Conservation (phyloP, 2,329 filamentous ascomycete species). For the Juglanconis oblonga region DNA sequence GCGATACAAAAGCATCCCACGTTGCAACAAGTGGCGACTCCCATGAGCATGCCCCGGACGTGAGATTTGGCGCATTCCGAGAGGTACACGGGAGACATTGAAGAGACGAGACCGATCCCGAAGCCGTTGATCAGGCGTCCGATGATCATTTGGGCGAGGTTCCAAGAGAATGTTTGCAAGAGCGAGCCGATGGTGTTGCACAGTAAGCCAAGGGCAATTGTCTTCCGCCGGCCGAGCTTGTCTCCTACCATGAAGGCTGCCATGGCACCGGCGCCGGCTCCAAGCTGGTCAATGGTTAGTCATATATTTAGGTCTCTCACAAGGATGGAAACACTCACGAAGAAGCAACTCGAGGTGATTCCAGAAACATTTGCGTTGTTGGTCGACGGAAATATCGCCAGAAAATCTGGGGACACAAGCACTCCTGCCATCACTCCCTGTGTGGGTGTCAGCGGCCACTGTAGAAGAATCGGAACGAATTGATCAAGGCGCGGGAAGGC, state of each 20-base stretch:
- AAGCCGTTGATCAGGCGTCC: constrained; percentile 40
- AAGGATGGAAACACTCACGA: constrained; percentile 21
- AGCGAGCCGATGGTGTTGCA: constrained; percentile 33
- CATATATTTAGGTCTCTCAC: neutral
- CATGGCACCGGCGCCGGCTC: constrained; percentile 32
- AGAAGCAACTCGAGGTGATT: constrained; percentile 42
- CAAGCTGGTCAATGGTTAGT: constrained; percentile 23
- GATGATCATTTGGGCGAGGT: constrained; percentile 38
- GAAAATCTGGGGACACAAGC: constrained; percentile 38
- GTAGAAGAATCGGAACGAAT: neutral
- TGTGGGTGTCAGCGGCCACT: neutral
- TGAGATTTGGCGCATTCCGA: constrained; percentile 31
- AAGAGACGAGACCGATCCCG: constrained; percentile 33
- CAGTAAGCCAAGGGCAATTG: constrained; percentile 29
- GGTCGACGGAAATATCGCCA: constrained; percentile 34
- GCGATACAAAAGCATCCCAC: constrained; percentile 42
- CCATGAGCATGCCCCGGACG: constrained; percentile 43
- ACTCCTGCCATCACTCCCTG: constrained; percentile 42
- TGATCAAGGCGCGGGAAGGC: neutral
- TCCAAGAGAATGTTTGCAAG: constrained; percentile 32
- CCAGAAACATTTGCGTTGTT: constrained; percentile 38
- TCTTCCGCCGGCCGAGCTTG: constrained; percentile 30
- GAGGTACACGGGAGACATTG: constrained; percentile 33
- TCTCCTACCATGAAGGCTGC: constrained; percentile 30
- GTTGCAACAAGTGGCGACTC: constrained; percentile 38